Evolutionary conservation across 2,329 filamentous ascomycete genomes (phyloP).

Genomic region (Trichoderma sp.): DNA sequence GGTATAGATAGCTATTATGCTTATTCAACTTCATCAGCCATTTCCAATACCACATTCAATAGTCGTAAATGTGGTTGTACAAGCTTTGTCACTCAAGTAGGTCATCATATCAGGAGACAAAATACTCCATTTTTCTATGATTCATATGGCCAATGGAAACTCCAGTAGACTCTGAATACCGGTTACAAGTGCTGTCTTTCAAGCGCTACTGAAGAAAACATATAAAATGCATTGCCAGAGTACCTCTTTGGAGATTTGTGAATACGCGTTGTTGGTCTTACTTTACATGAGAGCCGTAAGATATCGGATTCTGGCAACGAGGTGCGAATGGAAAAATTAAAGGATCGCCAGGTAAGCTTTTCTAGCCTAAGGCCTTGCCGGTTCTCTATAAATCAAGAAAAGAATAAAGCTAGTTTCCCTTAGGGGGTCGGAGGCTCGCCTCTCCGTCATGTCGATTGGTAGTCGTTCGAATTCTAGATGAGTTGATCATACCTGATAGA

Average conservation of each 20-base stretch:
- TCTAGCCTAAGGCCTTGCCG: fast-evolving
- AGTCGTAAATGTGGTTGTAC: fast-evolving
- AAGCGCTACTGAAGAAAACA: not conserved
- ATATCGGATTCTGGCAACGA: not conserved
- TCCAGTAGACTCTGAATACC: not conserved
- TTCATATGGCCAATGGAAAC: not conserved
- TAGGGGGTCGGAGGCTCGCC: not conserved
- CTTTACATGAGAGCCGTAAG: too few species aligned
- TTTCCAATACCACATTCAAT: not conserved
- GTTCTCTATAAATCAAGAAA: not conserved
- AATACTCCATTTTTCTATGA: fast-evolving
- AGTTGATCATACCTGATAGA: not conserved
- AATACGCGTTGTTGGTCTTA: not conserved
- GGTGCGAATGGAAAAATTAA: not conserved
- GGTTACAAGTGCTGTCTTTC: not conserved
- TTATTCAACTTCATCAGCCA: not conserved
- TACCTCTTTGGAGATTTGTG: not conserved
- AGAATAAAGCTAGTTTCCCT: not conserved
- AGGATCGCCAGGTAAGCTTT: fast-evolving
- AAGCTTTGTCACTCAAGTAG: not conserved
- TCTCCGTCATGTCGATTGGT: not conserved
- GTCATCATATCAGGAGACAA: not conserved
- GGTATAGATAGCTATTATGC: not conserved
- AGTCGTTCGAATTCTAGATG: not conserved
- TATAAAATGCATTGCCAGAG: not conserved